Evolutionary conservation across 1,139 yeast species (phyloP).

Genomic region (Suhomyces chickasaworum): DNA sequence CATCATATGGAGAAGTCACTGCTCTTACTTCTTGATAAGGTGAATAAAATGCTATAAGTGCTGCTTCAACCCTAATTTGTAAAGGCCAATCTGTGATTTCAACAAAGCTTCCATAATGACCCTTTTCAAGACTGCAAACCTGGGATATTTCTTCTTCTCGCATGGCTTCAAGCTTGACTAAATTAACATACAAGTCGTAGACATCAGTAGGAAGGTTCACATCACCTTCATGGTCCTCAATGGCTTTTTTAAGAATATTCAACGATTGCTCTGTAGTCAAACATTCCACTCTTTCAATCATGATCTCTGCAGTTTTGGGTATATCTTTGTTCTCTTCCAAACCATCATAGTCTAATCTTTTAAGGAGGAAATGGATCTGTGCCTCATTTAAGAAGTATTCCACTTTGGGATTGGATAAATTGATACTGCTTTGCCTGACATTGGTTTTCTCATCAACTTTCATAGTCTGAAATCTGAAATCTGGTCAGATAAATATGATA

Average conservation of each 20-base stretch:
- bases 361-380: slow-evolving; percentile 30
- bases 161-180: not conserved
- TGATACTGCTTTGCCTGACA: not conserved
- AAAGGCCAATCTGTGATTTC: slow-evolving; percentile 19
- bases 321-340: slow-evolving; percentile 30
- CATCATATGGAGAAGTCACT: slow-evolving; percentile 55
- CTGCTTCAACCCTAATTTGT: slow-evolving; percentile 22
- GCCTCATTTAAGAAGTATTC: slow-evolving; percentile 18
- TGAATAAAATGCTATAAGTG: slow-evolving; percentile 51
- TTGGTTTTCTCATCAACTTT: not conserved
- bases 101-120: not conserved
- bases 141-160: not conserved
- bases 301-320: slow-evolving; percentile 28
- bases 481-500: too few relatives aligned
- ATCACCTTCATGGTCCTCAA: slow-evolving; percentile 26
- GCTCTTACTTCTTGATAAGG: slow-evolving; percentile 70
- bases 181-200: not conserved
- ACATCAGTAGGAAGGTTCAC: slow-evolving; percentile 19
- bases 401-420: not conserved
- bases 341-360: slow-evolving; percentile 30
- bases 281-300: slow-evolving; percentile 25
- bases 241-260: slow-evolving; percentile 21
- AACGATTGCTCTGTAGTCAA: slow-evolving; percentile 21
- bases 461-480: not conserved
- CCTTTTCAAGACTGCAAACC: not conserved